These are phyloP conservation scores for Trichoderma virens DNA, from an alignment of 495 filamentous ascomycete species.

Conservation along the genomic window DNA sequence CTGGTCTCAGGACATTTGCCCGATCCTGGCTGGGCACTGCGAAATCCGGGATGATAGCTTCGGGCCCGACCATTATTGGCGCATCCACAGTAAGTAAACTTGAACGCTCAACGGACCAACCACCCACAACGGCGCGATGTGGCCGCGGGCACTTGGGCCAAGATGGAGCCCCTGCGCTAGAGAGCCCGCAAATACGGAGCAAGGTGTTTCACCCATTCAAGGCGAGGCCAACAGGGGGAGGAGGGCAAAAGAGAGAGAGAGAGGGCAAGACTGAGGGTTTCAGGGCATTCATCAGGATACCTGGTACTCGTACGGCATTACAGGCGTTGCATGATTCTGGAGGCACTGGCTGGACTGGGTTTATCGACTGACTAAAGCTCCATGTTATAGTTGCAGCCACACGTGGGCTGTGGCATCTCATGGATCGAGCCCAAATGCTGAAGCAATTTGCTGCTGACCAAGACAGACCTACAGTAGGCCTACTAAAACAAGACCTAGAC, in stretches of 20 bases:
- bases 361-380: too few relatives aligned
- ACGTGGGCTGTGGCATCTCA: too few relatives aligned
- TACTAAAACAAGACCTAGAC: too few relatives aligned
- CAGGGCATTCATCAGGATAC: too few relatives aligned
- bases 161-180: constrained; percentile 1
- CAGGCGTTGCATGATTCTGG: too few relatives aligned
- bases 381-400: too few relatives aligned
- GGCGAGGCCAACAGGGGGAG: neutral
- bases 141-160: constrained; percentile 1
- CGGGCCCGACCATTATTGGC: neutral
- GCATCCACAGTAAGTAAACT: neutral
- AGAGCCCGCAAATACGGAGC: neutral
- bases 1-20: neutral
- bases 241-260: neutral
- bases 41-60: neutral
- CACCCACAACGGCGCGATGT: constrained; percentile 4
- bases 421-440: too few relatives aligned
- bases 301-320: too few relatives aligned
- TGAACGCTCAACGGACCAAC: too few relatives aligned
- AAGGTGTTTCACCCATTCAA: neutral
- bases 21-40: neutral
- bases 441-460: too few relatives aligned
- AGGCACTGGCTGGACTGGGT: too few relatives aligned
- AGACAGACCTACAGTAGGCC: too few relatives aligned
- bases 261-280: neutral